Base-by-base conservation (phyloP, 805 yeast species). In the Pichia paraexigua region DNA sequence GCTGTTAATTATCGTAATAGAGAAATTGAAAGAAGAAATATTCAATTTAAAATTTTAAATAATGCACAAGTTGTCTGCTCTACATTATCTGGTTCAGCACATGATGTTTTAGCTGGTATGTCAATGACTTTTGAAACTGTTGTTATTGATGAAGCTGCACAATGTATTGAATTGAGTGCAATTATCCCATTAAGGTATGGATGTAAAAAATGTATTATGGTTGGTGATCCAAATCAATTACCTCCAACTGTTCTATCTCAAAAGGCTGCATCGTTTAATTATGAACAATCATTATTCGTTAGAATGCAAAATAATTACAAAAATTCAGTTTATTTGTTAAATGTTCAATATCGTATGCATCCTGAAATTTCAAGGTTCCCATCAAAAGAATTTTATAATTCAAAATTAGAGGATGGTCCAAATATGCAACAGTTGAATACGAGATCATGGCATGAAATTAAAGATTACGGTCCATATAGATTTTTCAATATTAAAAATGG, bases 281-380 rank as follows among this genome's bases (percentile, higher is more conserved):
- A 94, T 63, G 96, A 92, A 56, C 96, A 92, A 66, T 86, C 95
- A 63, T 72, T 94, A 62, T 94, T 94, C 67, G 98, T 92, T 42
- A 77, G 99, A 56, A 91, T 92, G 95, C 95, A 87, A 59, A 79
- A 75, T 49, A 76, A 79, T 54, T 67, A 82, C 58, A 82, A 70
- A 50, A 73, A 63, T 62, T 71, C 87, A 0, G 85, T 86, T 5
- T 78, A 88, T 58, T 68, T 92, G 57, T 76, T 94, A 60, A 84
- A 92, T 68, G 92, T 88, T 12, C 99, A 92, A 64, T 92, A 92
- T 65, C 92, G 99, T 71, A 92, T 94, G 99, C 96, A 95, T 67
- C 97, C 99, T 0, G 82, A 76, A 5, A 94, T 94, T 46, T 87
- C 97, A 20, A 65, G 58, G 45, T 95, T 94, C 65, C 99, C 99